Conservation (phyloP, 192 early-diverging fungal genomes). For the Coemansia sp. region DNA sequence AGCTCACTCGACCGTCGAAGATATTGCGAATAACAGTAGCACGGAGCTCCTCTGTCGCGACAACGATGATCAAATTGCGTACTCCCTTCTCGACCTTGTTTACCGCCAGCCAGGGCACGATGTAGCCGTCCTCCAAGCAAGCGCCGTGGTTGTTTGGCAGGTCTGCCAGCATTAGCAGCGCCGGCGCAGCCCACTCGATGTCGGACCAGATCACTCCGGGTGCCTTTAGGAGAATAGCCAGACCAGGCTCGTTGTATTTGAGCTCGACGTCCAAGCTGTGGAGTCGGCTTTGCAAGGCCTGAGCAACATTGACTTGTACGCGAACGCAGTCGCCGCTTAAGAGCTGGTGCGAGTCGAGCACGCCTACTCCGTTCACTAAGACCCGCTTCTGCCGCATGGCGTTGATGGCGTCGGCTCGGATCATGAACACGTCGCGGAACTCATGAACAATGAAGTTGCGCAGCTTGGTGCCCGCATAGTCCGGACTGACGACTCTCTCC, state of each 20-base stretch:
- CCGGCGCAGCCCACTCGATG: slow-evolving; percentile 30
- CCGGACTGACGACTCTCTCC: slow-evolving; percentile 1
- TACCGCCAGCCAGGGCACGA: slow-evolving; percentile 44
- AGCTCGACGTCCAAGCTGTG: slow-evolving; percentile 55
- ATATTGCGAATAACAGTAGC: not conserved
- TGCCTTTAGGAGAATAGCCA: slow-evolving; percentile 63
- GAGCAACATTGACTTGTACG: slow-evolving; percentile 47
- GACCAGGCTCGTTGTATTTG: slow-evolving; percentile 56
- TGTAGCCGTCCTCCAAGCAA: not conserved
- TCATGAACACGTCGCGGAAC: slow-evolving; percentile 29
- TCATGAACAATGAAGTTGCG: slow-evolving; percentile 31
- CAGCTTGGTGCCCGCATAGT: slow-evolving; percentile 30
- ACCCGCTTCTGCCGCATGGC: slow-evolving; percentile 53
- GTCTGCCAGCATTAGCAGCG: slow-evolving; percentile 11
- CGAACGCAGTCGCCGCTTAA: slow-evolving; percentile 54
- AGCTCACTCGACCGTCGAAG: slow-evolving; percentile 9
- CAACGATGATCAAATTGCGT: slow-evolving; percentile 55
- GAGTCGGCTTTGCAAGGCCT: slow-evolving; percentile 50
- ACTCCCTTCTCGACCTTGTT: slow-evolving; percentile 64
- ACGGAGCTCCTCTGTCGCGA: slow-evolving; percentile 15
- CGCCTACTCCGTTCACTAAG: slow-evolving; percentile 57
- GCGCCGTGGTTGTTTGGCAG: not conserved
- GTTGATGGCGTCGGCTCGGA: slow-evolving; percentile 25
- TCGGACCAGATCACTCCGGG: slow-evolving; percentile 47
- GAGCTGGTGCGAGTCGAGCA: slow-evolving; percentile 57